Evolutionary conservation across 139 green algal genomes (phyloP).

Genomic region (Tetraselmis chui): DNA sequence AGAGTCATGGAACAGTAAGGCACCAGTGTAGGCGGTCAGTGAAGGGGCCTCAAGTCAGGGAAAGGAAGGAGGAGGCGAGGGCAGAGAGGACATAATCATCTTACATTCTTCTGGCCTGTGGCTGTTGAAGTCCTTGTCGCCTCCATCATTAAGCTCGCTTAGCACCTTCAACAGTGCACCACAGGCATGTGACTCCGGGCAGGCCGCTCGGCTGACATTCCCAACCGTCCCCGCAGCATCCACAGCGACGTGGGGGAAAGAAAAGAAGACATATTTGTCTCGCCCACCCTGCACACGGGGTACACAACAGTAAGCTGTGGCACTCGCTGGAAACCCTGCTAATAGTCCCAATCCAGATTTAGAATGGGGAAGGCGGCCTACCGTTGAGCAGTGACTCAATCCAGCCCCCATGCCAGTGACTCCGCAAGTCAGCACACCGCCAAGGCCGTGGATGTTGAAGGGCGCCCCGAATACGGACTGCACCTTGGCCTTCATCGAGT

Average conservation of each 20-base stretch:
- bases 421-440: slow-evolving; percentile 70
- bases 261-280: slow-evolving; percentile 86
- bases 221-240: slow-evolving; percentile 53
- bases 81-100: not conserved
- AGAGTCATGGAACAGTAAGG: not conserved
- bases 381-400: slow-evolving; percentile 41
- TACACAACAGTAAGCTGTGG: too few species aligned
- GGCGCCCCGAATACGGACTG: slow-evolving; percentile 63
- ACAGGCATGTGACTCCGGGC: slow-evolving; percentile 61
- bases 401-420: slow-evolving; percentile 61
- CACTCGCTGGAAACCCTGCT: too few species aligned
- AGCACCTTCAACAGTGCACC: slow-evolving; percentile 64
- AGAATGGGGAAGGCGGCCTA: not conserved
- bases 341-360: too few species aligned
- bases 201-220: slow-evolving; percentile 48
- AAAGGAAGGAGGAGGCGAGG: too few species aligned
- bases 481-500: slow-evolving; percentile 62
- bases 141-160: slow-evolving; percentile 32
- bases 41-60: too few species aligned
- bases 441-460: slow-evolving; percentile 78
- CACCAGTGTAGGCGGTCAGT: not conserved
- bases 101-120: slow-evolving; percentile 8
- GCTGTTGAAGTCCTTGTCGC: not conserved
- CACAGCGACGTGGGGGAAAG: slow-evolving; percentile 83
- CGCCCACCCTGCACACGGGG: too few species aligned